A percentile compares a stretch with the other conserved stretches of the same genome.
These are phyloP conservation scores for Fallopia convolvulus DNA, from an alignment of 148 eudicot species.

Conservation along the genomic window DNA sequence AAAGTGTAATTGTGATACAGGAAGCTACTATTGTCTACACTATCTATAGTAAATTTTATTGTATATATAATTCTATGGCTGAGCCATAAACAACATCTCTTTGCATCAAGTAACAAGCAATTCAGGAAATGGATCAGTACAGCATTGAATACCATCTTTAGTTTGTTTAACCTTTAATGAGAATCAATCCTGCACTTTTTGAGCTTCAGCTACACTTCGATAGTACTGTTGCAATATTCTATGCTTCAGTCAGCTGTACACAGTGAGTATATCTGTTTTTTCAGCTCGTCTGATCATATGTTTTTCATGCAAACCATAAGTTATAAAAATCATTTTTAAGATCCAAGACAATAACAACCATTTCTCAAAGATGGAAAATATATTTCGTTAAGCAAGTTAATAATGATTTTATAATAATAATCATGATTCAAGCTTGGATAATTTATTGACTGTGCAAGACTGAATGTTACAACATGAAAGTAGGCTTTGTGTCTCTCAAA, in stretches of 20 bases:
- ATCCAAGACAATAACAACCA: not conserved
- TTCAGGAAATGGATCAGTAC: not conserved
- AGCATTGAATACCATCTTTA: not conserved
- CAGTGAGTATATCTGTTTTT: conserved; percentile 16
- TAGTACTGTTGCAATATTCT: not conserved
- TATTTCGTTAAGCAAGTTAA: not conserved
- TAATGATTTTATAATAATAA: too few relatives aligned
- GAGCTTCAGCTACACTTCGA: not conserved
- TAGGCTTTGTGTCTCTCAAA: too few relatives aligned
- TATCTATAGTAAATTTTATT: not conserved
- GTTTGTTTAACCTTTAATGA: not conserved
- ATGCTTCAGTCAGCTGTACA: not conserved
- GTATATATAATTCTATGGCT: not conserved
- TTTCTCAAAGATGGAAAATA: too few relatives aligned
- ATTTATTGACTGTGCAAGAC: too few relatives aligned
- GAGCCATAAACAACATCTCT: not conserved
- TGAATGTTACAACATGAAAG: too few relatives aligned
- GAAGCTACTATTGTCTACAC: conserved; percentile 2
- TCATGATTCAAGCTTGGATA: too few relatives aligned
- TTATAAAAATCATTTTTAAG: not conserved
- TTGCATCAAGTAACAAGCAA: conserved; percentile 6
- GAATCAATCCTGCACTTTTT: not conserved
- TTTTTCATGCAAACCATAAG: not conserved
- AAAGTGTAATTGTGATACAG: not conserved
- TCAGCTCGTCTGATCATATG: conserved; percentile 35